Conservation (phyloP, 2,329 filamentous ascomycete species). For the Grosmannia serpens region DNA sequence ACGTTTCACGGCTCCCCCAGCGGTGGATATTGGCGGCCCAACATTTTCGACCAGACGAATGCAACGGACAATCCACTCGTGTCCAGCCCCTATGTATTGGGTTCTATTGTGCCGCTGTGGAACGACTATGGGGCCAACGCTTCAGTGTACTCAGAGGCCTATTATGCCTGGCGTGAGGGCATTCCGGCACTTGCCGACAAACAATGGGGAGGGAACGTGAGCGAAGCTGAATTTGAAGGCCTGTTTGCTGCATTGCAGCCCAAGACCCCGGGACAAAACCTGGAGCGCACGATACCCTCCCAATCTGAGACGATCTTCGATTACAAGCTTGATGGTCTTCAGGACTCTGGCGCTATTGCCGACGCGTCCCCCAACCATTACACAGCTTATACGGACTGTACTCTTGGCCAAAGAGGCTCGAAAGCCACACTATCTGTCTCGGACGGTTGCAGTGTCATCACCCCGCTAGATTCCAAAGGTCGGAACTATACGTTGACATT, state of each 20-base stretch:
- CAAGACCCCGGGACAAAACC: slow-evolving; percentile 33
- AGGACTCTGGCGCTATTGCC: slow-evolving; percentile 10
- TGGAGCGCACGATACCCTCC: slow-evolving; percentile 30
- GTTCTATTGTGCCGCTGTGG: slow-evolving; percentile 39
- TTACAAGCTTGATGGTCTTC: slow-evolving; percentile 18
- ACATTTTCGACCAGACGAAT: slow-evolving; percentile 38
- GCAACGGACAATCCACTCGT: slow-evolving; percentile 32
- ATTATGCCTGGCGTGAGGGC: slow-evolving; percentile 37
- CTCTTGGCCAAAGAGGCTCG: slow-evolving; percentile 13
- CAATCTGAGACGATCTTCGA: slow-evolving; percentile 22
- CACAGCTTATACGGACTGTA: slow-evolving; percentile 27
- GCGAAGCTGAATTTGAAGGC: slow-evolving; percentile 10
- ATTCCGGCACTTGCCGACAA: slow-evolving; percentile 40
- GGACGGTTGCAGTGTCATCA: slow-evolving; percentile 28
- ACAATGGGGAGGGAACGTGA: slow-evolving; percentile 29
- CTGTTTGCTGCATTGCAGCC: slow-evolving; percentile 28
- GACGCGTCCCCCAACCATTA: slow-evolving; percentile 29
- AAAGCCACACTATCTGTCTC: slow-evolving; percentile 19
- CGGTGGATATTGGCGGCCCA: slow-evolving; percentile 32
- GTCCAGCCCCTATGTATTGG: slow-evolving; percentile 28
- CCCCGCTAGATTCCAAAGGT: slow-evolving; percentile 41
- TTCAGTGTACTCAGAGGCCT: slow-evolving; percentile 37
- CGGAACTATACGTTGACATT: slow-evolving; percentile 43
- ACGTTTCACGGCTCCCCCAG: slow-evolving; percentile 33
- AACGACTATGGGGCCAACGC: slow-evolving; percentile 43